Percentiles rank a stretch among this genome's conserved stretches.
Conservation (phyloP, 768 basidiomycete species). For the Pisolithus microcarpus region DNA sequence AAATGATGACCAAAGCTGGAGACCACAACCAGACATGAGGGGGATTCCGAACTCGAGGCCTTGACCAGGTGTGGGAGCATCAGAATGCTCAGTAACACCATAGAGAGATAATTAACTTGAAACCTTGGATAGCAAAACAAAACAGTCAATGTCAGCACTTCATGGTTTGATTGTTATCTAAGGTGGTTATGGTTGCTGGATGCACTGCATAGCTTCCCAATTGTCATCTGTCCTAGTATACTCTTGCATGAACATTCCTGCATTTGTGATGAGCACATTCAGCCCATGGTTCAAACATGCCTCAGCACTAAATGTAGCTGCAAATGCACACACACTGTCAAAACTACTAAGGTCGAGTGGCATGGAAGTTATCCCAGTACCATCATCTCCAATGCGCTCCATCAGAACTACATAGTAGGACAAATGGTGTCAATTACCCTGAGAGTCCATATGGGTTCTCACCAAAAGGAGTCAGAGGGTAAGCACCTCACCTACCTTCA, state of each 20-base stretch:
- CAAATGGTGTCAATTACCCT: background rate
- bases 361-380: slow-evolving; percentile 20
- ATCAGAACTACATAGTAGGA: slow-evolving; percentile 10
- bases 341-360: slow-evolving; percentile 31
- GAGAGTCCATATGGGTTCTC: too few relatives aligned
- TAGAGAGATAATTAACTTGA: slow-evolving; percentile 31
- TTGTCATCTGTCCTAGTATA: slow-evolving; percentile 35
- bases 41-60: slow-evolving; percentile 14
- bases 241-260: slow-evolving; percentile 10
- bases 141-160: background rate
- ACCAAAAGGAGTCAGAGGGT: too few relatives aligned
- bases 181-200: background rate
- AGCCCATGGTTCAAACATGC: slow-evolving; percentile 11
- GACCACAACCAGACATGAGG: slow-evolving; percentile 24
- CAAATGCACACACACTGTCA: slow-evolving; percentile 27
- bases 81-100: slow-evolving; percentile 28
- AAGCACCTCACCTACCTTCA: slow-evolving; percentile 9
- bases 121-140: slow-evolving; percentile 16
- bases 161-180: background rate
- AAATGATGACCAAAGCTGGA: slow-evolving; percentile 25
- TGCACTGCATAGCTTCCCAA: slow-evolving; percentile 41
- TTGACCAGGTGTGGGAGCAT: slow-evolving; percentile 28
- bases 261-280: slow-evolving; percentile 28
- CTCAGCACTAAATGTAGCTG: slow-evolving; percentile 20
- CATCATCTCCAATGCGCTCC: slow-evolving; percentile 7